phyloP scores from a whole-genome alignment of 75 land plant species.

The Pinus taeda region DNA sequence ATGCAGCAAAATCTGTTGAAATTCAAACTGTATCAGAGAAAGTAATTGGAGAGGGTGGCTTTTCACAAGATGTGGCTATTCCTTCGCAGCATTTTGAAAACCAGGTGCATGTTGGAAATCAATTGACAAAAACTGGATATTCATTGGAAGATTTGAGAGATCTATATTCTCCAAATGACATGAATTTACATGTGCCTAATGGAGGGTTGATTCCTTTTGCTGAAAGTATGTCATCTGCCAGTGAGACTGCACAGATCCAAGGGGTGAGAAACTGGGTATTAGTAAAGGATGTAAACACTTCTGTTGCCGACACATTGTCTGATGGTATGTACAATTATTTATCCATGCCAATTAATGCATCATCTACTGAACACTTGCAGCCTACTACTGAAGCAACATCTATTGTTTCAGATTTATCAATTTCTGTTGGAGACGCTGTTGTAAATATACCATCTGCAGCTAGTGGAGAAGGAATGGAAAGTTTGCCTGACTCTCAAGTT shows the following conservation, averaged over 20 bases:
- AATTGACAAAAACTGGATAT: background rate
- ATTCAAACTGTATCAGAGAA: background rate
- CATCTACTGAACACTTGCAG: background rate
- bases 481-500: background rate
- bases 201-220: background rate
- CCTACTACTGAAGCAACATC: slow-evolving; percentile 1
- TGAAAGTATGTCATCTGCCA: background rate
- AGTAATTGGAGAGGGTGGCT: background rate
- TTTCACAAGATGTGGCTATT: background rate
- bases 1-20: background rate
- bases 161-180: slow-evolving; percentile 1
- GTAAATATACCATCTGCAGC: slow-evolving; percentile 5
- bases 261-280: background rate
- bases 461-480: slow-evolving; percentile 3
- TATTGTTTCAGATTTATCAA: background rate
- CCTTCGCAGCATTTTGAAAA: background rate
- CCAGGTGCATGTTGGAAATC: background rate
- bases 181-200: background rate
- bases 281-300: background rate
- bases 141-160: background rate
- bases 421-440: slow-evolving; percentile 10
- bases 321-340: background rate
- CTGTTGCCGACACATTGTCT: background rate
- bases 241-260: background rate
- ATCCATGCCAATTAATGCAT: background rate